phyloP scores from a whole-genome alignment of 2,329 filamentous ascomycete species.

The Colletotrichum sp. region DNA sequence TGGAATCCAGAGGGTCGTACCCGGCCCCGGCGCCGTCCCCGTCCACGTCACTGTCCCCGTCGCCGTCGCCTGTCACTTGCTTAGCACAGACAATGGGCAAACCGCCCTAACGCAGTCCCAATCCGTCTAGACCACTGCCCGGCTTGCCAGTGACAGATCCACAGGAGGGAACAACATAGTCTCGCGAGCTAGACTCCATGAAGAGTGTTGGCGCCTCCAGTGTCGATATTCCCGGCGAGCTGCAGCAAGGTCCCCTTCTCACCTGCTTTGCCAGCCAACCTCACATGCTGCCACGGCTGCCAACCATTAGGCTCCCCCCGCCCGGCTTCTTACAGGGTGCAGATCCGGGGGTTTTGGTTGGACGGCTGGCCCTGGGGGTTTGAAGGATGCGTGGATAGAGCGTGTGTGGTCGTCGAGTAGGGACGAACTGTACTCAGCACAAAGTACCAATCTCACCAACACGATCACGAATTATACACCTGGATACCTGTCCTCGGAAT shows the following conservation, averaged over 20 bases:
- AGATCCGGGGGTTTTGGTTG: slow-evolving; percentile 16
- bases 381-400: not conserved
- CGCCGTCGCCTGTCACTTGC: not conserved
- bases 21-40: too few relatives aligned
- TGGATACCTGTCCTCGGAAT: not conserved
- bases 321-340: slow-evolving; percentile 15
- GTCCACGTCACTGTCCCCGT: too few relatives aligned
- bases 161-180: not conserved
- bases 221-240: not conserved
- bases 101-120: not conserved
- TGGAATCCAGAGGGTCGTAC: too few relatives aligned
- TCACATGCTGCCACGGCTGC: not conserved
- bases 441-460: not conserved
- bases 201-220: not conserved
- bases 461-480: not conserved
- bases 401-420: not conserved
- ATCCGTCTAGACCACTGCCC: not conserved
- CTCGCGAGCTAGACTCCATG: not conserved
- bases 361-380: not conserved
- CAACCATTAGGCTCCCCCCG: not conserved
- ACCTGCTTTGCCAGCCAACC: not conserved
- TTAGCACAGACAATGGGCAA: not conserved
- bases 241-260: not conserved
- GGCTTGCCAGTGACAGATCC: not conserved
- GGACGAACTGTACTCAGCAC: not conserved